phyloP scores from a whole-genome alignment of 352 stramenopile genomes.

The Blastocystis sp. region DNA sequence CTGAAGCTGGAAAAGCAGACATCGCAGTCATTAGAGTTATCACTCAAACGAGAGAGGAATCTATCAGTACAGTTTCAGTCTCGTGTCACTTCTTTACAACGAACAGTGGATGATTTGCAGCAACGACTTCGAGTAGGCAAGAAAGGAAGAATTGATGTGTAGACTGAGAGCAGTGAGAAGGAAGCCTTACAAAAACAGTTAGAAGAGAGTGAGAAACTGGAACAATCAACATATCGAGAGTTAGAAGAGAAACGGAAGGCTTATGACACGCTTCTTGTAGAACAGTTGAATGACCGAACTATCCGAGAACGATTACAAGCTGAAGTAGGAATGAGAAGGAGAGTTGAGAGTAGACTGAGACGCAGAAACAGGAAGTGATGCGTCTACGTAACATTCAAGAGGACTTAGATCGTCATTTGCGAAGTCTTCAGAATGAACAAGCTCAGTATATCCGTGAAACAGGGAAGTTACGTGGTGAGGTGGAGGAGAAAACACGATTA shows the following conservation, averaged over 20 bases:
- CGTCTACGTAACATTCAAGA: not conserved
- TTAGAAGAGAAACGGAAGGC: constrained; percentile 17
- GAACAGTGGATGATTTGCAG: not conserved
- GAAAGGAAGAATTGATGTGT: not conserved
- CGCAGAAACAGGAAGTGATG: not conserved
- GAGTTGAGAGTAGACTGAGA: not conserved
- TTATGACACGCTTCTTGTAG: constrained; percentile 35
- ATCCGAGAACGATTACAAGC: not conserved
- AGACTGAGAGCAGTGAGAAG: not conserved
- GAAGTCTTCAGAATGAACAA: not conserved
- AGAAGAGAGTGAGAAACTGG: not conserved
- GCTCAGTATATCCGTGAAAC: not conserved
- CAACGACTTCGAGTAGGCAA: not conserved
- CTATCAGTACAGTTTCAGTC: constrained; percentile 1
- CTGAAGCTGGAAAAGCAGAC: not conserved
- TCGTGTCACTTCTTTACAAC: not conserved
- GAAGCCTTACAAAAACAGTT: constrained; percentile 9
- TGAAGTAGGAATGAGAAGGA: not conserved
- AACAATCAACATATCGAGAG: constrained; percentile 6
- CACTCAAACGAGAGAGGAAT: not conserved
- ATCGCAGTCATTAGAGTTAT: not conserved
- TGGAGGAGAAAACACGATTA: constrained; percentile 36
- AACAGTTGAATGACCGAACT: not conserved
- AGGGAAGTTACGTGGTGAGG: not conserved
- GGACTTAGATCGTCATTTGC: constrained; percentile 23